A percentile compares a stretch with the other conserved stretches of the same genome.
phyloP scores from a whole-genome alignment of 2,329 filamentous ascomycete species.

The Colletotrichum kahawae region DNA sequence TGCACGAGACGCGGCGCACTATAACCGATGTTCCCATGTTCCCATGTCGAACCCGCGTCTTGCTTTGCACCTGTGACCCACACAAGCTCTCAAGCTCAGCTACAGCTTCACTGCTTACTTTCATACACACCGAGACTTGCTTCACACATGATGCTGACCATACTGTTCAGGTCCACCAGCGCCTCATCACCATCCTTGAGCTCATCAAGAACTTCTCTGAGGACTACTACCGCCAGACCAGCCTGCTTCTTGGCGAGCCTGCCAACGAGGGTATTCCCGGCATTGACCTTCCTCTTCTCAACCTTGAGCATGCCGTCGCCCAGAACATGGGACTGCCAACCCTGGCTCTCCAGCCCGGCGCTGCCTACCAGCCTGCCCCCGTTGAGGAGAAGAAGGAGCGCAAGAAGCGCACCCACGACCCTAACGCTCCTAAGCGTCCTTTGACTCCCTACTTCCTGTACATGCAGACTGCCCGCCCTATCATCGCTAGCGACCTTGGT shows the following conservation, averaged over 20 bases:
- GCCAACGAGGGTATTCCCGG: constrained; percentile 48
- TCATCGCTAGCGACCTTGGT: constrained; percentile 81
- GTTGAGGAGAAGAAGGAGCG: constrained; percentile 82
- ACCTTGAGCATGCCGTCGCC: constrained; percentile 57
- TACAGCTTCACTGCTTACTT: neutral
- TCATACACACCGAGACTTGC: neutral
- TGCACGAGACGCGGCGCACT: neutral
- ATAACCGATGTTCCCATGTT: neutral
- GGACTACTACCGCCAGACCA: constrained; percentile 88
- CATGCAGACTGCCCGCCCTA: constrained; percentile 84
- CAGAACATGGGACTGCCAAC: constrained; percentile 46
- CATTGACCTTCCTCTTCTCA: constrained; percentile 49
- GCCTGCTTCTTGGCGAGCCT: constrained; percentile 75
- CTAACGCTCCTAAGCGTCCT: constrained; percentile 92
- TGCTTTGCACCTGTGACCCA: constrained; percentile 19
- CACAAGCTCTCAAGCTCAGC: neutral
- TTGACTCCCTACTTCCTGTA: constrained; percentile 95
- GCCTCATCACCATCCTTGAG: constrained; percentile 79
- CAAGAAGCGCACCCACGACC: constrained; percentile 86
- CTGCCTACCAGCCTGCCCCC: constrained; percentile 36
- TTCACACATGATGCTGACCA: constrained; percentile 38
- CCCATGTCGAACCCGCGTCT: constrained; percentile 24
- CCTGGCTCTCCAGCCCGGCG: constrained; percentile 1
- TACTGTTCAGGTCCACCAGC: constrained; percentile 69
- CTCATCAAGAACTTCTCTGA: constrained; percentile 80